Base-by-base conservation (phyloP, 2,329 filamentous ascomycete genomes). In the Penicillium sp. region DNA sequence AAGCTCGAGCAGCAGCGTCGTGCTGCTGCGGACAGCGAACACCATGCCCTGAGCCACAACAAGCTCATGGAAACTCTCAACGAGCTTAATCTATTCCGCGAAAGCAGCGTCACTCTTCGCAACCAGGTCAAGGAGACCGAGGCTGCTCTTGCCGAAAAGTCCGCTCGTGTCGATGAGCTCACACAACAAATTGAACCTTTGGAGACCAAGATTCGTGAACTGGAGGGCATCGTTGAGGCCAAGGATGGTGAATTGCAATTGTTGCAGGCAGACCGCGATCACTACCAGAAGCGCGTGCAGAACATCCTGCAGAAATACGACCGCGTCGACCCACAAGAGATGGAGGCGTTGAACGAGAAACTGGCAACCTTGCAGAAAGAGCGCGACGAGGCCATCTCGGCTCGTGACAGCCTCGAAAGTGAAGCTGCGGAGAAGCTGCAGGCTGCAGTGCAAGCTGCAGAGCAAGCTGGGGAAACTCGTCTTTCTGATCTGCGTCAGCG, bases 251-350 rank as follows among this genome's bases (percentile, higher is more conserved):
- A 98, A 72, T 86, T 97, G 71, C 91, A 90, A 69, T 85, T 97
- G 63, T 83, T 98, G 10, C 90, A 96, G 65, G 90, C 95, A 69
- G 94, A 98, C 72, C 89, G 95, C 16, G 94, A 98, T 72, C 87
- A 91, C 58, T 97, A 94, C 91, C 92, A 96, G 77, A 94, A 97
- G 81, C 89, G 95, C 24, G 96, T 92, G 1, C 92, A 98, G 72
- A 91, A 96, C 67, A 97, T 99, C 61, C 85, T 99, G 52, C 92
- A 92, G 65, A 97, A 96, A 73, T 97, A 98, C 71, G 93, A 96
- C 66, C 91, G 94, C 56, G 91, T 96, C 54, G 95, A 99, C 71
- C 94, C 95, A 44, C 91, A 91, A 3, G 94, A 98, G 71, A 85
- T 97, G 72, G 94, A 98, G 68, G 88, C 89, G 60, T 83, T 99